Percentiles rank a stretch among this genome's conserved stretches.
phyloP scores from a whole-genome alignment of 2,329 filamentous ascomycete genomes.

The Xylaria sp. region DNA sequence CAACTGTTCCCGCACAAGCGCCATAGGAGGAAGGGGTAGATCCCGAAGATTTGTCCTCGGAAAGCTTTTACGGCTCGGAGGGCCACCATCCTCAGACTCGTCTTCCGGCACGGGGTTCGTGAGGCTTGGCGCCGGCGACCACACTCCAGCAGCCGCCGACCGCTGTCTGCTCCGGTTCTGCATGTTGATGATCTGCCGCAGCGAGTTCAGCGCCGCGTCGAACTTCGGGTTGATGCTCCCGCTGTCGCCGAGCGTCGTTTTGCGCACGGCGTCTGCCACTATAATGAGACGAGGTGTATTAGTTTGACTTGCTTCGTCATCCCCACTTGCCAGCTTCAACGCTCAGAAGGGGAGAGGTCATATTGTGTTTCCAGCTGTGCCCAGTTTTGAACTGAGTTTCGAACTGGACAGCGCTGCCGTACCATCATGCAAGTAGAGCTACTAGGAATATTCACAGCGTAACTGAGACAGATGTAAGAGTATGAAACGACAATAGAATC shows the following conservation, averaged over 20 bases:
- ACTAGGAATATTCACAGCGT: not conserved
- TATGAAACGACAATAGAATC: not conserved
- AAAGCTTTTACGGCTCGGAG: conserved; percentile 55
- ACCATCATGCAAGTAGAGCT: not conserved
- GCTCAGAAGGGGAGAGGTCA: not conserved
- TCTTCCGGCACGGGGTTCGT: conserved; percentile 24
- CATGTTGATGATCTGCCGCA: conserved; percentile 64
- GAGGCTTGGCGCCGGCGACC: conserved; percentile 28
- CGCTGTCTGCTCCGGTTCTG: conserved; percentile 51
- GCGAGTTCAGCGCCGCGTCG: conserved; percentile 61
- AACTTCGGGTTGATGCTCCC: conserved; percentile 59
- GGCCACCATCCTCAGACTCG: conserved; percentile 6
- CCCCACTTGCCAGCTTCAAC: too few species aligned
- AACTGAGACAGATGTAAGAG: not conserved
- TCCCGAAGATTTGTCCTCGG: conserved; percentile 61
- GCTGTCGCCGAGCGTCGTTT: conserved; percentile 56
- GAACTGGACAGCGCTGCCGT: not conserved
- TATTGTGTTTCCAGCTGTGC: not conserved
- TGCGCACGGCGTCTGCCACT: conserved; percentile 43
- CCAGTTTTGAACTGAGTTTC: not conserved
- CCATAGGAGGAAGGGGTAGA: conserved; percentile 65
- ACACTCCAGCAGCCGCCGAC: conserved; percentile 30
- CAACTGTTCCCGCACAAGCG: conserved; percentile 60
- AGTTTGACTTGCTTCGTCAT: not conserved
- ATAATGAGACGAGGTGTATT: not conserved